Conservation (phyloP, 192 early-diverging fungal species). For the Coemansia sp. region DNA sequence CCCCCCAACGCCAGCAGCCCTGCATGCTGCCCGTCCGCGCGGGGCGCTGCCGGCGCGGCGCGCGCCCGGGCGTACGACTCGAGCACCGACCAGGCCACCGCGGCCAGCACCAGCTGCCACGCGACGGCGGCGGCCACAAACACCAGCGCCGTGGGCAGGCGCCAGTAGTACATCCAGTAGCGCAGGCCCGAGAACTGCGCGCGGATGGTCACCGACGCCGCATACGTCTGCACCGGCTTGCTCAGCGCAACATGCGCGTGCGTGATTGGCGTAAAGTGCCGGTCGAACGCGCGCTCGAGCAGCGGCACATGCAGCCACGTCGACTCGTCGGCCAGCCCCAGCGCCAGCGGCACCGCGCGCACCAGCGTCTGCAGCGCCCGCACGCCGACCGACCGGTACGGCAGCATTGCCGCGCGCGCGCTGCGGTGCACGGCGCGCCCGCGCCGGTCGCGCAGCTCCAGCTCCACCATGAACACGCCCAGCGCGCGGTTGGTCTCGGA, state of each 20-base stretch:
- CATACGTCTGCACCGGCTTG: slow-evolving; percentile 56
- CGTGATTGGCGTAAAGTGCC: slow-evolving; percentile 47
- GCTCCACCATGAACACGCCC: slow-evolving; percentile 66
- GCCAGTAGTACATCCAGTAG: slow-evolving; percentile 78
- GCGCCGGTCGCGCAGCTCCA: slow-evolving; percentile 48
- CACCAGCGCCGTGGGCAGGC: slow-evolving; percentile 54
- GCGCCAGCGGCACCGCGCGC: slow-evolving; percentile 46
- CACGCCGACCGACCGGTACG: slow-evolving; percentile 22
- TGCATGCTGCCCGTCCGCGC: no score
- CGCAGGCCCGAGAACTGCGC: slow-evolving; percentile 64
- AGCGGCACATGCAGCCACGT: slow-evolving; percentile 50
- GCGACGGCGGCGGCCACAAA: slow-evolving; percentile 56
- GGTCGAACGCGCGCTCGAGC: slow-evolving; percentile 54
- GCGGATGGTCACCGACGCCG: slow-evolving; percentile 41
- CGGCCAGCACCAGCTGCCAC: slow-evolving; percentile 50
- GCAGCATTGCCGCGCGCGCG: slow-evolving; percentile 52
- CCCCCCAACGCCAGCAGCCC: no score
- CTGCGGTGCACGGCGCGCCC: slow-evolving; percentile 30
- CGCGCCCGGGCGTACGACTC: slow-evolving; percentile 25
- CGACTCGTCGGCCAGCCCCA: slow-evolving; percentile 46
- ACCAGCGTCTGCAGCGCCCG: slow-evolving; percentile 11
- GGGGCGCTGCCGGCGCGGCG: no score
- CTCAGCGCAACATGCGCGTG: slow-evolving; percentile 52
- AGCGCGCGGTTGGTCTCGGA: slow-evolving; percentile 56
- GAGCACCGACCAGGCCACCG: slow-evolving; percentile 43